Conservation (phyloP, 164 flowering plant genomes). For the Umbellularia californica region DNA sequence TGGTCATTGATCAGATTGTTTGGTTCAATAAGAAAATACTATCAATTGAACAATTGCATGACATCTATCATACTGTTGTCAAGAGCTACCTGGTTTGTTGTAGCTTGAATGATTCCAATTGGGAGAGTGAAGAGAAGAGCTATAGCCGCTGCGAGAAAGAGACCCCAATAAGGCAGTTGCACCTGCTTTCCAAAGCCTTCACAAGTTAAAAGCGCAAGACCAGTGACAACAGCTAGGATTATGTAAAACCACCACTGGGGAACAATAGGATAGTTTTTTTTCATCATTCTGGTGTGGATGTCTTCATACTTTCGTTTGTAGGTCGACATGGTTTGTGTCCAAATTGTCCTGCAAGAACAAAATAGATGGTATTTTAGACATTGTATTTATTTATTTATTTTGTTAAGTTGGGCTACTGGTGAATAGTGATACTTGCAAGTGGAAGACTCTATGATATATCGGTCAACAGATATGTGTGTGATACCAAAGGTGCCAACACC, state of each 20-base stretch:
- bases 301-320: background rate
- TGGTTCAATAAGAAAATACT: background rate
- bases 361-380: no score
- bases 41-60: background rate
- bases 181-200: conserved; percentile 5
- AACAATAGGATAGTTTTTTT: conserved; percentile 10
- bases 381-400: no score
- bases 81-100: background rate
- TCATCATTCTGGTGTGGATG: conserved; percentile 16
- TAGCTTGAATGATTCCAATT: background rate
- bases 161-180: conserved; percentile 21
- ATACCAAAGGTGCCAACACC: background rate
- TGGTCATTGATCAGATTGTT: no score
- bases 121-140: background rate
- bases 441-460: no score
- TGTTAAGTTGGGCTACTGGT: background rate
- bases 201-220: conserved; percentile 9
- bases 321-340: background rate
- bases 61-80: no score
- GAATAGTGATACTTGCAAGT: background rate
- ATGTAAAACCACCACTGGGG: conserved; percentile 23
- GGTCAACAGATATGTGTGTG: background rate
- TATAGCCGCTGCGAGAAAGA: conserved; percentile 5
- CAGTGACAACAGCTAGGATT: background rate
- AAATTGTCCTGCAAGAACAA: background rate